Base-by-base conservation (phyloP, 208 protist species). In the Chromosphaera perkinsii region DNA sequence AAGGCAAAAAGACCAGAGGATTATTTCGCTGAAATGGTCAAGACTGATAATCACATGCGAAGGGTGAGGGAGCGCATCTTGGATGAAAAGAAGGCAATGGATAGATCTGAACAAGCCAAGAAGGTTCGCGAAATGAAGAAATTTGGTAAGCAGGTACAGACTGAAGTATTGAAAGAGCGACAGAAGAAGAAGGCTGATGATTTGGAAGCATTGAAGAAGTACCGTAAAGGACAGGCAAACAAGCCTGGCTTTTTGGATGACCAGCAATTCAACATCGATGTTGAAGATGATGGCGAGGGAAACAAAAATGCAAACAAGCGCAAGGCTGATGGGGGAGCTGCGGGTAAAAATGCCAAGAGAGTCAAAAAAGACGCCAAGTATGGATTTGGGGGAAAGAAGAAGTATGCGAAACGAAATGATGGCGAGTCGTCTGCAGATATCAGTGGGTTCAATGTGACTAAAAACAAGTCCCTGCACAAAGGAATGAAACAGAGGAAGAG, bases 11-110 rank as follows among this genome's bases (percentile, higher is more conserved):
- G 69, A 27, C 69, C 69, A 20, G 69, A 57, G 26, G 69, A 75
- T 60, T 75, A 68, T 31, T 75, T 61, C 62, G 69, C 69, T 17
- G 69, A 75, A 51, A 75, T 75, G 69, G 36, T 75, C 14, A 75
- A 75, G 61, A 75, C 55, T 3, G 69, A 75, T 60, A 51, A 56
- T 17, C 69, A 75, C 60, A 75, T 75, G 69, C 14, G 51, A 20
- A 51, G 39, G 57, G 60, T 75, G 22, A 54, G 67, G 4, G 42
- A 31, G n/a, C 32, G 37, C 17, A 37, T 73, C 3, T 24, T 49
- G 5, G 40, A 22, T 4, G 56, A 73, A 1, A 51, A 47, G 12
- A 31, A 66, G 49, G 20, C 29, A 2, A 20, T 73, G 0, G 67
- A 73, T 10, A 12, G 36, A 12, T 59, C 45, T 14, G 24, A 65